These are phyloP conservation scores for Nepenthes alata DNA, from an alignment of 179 eudicot species.

Conservation along the genomic window DNA sequence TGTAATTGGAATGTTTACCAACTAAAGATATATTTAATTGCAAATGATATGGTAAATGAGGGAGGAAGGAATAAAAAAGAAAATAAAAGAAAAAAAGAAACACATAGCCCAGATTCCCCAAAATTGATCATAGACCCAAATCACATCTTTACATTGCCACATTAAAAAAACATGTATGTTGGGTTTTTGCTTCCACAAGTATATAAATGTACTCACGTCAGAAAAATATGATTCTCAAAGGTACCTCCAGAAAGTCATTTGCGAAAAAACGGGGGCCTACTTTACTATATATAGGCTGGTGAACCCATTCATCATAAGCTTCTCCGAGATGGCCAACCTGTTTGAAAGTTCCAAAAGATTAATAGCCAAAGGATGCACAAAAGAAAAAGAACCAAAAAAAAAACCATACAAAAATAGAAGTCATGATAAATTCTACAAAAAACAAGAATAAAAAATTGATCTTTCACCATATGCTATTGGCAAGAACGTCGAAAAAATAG, in stretches of 20 bases:
- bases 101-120: too few species aligned
- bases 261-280: conserved; percentile 43
- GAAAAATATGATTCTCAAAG: background rate
- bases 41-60: too few species aligned
- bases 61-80: too few species aligned
- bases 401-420: background rate
- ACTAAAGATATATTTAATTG: too few species aligned
- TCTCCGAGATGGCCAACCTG: conserved; percentile 69
- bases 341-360: background rate
- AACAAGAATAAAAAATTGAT: background rate
- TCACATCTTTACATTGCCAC: too few species aligned
- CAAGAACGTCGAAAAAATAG: background rate
- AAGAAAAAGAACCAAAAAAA: background rate
- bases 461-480: background rate
- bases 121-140: too few species aligned
- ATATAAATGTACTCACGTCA: background rate
- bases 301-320: conserved; percentile 55
- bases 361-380: background rate
- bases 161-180: background rate
- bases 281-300: conserved; percentile 39
- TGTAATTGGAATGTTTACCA: too few species aligned
- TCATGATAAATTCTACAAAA: background rate
- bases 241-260: conserved; percentile 42
- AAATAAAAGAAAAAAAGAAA: too few species aligned
- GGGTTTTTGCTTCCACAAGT: background rate